Conservation (phyloP, 2,329 filamentous ascomycete species). For the Fusarium concolor region DNA sequence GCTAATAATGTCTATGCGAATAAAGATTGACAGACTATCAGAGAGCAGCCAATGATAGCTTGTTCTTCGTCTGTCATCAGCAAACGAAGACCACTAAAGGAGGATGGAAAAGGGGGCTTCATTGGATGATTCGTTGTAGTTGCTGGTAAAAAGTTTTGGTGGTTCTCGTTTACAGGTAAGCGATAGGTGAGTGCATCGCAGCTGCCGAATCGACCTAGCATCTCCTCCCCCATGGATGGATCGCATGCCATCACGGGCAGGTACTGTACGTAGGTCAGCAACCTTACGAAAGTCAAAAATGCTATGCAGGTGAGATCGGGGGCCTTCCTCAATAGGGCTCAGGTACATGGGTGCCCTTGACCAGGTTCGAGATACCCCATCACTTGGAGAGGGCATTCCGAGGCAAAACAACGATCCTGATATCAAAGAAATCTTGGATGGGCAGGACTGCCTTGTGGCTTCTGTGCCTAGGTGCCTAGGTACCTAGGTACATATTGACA, state of each 20-base stretch:
- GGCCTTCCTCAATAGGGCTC: conserved; percentile 16
- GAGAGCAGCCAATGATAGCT: conserved; percentile 20
- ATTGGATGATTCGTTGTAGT: conserved; percentile 24
- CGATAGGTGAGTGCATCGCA: conserved; percentile 12
- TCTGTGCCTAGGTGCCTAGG: background rate
- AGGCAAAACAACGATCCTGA: conserved; percentile 22
- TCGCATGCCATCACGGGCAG: background rate
- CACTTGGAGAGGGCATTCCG: conserved; percentile 5
- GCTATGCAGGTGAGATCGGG: conserved; percentile 34
- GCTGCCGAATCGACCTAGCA: conserved; percentile 7
- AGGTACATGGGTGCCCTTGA: conserved; percentile 21
- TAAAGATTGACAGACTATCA: conserved; percentile 4
- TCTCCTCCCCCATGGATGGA: no score
- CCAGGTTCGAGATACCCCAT: conserved; percentile 8
- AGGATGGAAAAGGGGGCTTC: conserved; percentile 4
- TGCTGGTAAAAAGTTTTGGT: conserved; percentile 25
- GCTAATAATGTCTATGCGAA: conserved; percentile 18
- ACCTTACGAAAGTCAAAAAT: conserved; percentile 13
- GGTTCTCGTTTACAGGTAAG: conserved; percentile 5
- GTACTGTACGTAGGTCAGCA: background rate
- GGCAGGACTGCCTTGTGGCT: conserved; percentile 15
- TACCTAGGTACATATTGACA: no score
- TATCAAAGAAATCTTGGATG: background rate
- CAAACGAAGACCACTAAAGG: conserved; percentile 4
- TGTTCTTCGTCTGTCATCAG: conserved; percentile 13